A percentile compares a stretch with the other conserved stretches of the same genome.
These are phyloP conservation scores for Geotrichum histeridarum DNA, from an alignment of 1,139 yeast genomes.

Conservation along the genomic window DNA sequence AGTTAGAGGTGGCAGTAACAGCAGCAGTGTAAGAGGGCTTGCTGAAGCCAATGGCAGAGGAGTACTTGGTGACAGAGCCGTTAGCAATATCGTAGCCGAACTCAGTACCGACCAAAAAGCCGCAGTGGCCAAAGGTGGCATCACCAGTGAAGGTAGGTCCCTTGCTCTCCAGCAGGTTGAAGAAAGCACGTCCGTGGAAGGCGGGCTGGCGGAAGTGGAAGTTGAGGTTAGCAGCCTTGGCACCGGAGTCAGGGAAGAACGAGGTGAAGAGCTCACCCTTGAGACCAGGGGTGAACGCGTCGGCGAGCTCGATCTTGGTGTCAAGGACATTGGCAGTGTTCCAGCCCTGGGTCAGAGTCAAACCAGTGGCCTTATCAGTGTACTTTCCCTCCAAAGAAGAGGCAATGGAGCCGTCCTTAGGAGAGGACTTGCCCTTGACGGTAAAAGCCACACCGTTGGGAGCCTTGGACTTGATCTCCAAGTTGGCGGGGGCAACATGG, in stretches of 20 bases:
- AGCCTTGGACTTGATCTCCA: slow-evolving; percentile 87
- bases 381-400: slow-evolving; percentile 91
- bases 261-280: slow-evolving; percentile 89
- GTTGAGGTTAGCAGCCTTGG: slow-evolving; percentile 87
- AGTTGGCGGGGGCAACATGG: slow-evolving; percentile 81
- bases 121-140: slow-evolving; percentile 90
- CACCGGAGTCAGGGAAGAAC: slow-evolving; percentile 74
- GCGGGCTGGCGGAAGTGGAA: slow-evolving; percentile 89
- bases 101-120: slow-evolving; percentile 96
- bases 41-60: slow-evolving; percentile 90
- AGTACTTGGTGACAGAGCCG: slow-evolving; percentile 90
- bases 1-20: slow-evolving; percentile 82
- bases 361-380: slow-evolving; percentile 88
- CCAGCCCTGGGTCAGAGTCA: slow-evolving; percentile 96
- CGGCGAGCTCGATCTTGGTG: slow-evolving; percentile 90
- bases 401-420: slow-evolving; percentile 72
- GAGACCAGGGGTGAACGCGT: slow-evolving; percentile 90
- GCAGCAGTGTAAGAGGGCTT: slow-evolving; percentile 86
- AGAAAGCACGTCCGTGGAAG: slow-evolving; percentile 90
- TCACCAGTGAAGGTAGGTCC: slow-evolving; percentile 96
- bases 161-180: slow-evolving; percentile 70
- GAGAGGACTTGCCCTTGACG: slow-evolving; percentile 84
- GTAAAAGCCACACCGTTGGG: slow-evolving; percentile 96
- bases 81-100: slow-evolving; percentile 91
- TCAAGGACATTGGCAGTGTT: slow-evolving; percentile 86